Percentiles rank a stretch among this genome's conserved stretches.
These are phyloP conservation scores for Cryptococcus jaspeensis DNA, from an alignment of 1,284 basidiomycete species.

Conservation along the genomic window DNA sequence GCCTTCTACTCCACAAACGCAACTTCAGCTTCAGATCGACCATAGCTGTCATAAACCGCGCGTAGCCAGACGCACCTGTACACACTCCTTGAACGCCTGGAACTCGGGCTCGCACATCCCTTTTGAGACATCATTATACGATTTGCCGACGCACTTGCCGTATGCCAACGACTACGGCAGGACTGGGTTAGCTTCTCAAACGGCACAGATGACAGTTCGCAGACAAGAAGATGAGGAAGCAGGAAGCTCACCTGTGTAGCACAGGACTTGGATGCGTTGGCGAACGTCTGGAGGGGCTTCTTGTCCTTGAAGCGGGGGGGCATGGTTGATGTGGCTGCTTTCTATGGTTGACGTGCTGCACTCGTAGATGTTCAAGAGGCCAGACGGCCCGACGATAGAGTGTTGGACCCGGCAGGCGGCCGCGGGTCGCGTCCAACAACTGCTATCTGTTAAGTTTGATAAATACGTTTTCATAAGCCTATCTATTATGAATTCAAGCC, in stretches of 20 bases:
- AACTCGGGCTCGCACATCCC: slow-evolving; percentile 54
- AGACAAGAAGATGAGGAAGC: neutral
- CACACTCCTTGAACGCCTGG: slow-evolving; percentile 52
- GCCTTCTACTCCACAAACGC: slow-evolving; percentile 32
- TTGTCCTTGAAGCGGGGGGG: slow-evolving; percentile 41
- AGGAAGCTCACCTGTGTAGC: slow-evolving; percentile 35
- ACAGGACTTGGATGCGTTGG: slow-evolving; percentile 43
- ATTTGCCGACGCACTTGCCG: slow-evolving; percentile 51
- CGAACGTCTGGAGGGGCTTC: slow-evolving; percentile 46
- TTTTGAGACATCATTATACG: slow-evolving; percentile 51
- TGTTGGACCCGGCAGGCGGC: too few relatives aligned
- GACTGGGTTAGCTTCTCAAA: neutral
- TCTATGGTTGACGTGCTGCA: neutral
- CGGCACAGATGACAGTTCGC: too few relatives aligned
- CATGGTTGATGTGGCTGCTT: slow-evolving; percentile 13
- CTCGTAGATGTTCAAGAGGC: too few relatives aligned
- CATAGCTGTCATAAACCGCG: neutral
- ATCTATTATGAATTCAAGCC: too few relatives aligned
- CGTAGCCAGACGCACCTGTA: slow-evolving; percentile 40
- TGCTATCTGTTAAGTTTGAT: too few relatives aligned
- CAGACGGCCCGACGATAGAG: too few relatives aligned
- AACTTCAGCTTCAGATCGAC: neutral
- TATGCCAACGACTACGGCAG: slow-evolving; percentile 48
- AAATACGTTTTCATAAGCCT: too few relatives aligned
- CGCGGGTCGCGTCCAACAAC: too few relatives aligned